A percentile compares a stretch with the other conserved stretches of the same genome.
These are phyloP conservation scores for Penicillium sp. DNA, from an alignment of 2,329 filamentous ascomycete species.

Conservation along the genomic window DNA sequence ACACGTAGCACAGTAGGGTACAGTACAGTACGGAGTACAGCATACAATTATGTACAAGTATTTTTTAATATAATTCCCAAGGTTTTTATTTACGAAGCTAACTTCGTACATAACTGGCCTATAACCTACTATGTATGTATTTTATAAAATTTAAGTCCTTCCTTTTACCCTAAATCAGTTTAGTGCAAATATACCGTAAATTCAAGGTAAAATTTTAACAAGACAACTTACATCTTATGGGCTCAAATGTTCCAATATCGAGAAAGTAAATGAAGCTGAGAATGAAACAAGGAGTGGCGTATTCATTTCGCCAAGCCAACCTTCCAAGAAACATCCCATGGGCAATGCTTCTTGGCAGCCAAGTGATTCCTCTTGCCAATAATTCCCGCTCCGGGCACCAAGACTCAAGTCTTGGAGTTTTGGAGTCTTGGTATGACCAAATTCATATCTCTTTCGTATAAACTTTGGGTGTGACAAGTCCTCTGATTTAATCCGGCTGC, in stretches of 20 bases:
- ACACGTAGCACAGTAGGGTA: constrained; percentile 10
- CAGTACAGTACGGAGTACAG: background rate
- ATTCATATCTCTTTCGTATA: background rate
- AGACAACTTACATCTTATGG: background rate
- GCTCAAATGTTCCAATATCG: background rate
- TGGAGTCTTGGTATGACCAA: constrained; percentile 20
- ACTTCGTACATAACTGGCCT: background rate
- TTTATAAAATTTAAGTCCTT: background rate
- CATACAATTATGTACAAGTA: background rate
- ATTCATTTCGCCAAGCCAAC: constrained; percentile 19
- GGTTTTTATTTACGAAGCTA: background rate
- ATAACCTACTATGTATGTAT: background rate
- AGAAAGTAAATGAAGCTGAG: background rate
- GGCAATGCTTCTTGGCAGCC: constrained; percentile 28
- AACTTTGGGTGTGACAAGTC: background rate
- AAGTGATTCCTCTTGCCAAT: constrained; percentile 29
- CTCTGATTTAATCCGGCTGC: constrained; percentile 10
- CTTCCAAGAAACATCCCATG: constrained; percentile 13
- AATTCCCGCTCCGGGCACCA: constrained; percentile 27
- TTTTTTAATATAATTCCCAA: background rate
- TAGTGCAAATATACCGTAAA: background rate
- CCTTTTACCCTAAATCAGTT: background rate
- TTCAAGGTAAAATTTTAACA: no score
- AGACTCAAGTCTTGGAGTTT: constrained; percentile 8
- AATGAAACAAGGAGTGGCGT: background rate